Conservation (phyloP, 768 basidiomycete genomes). For the Trametes cubensis region DNA sequence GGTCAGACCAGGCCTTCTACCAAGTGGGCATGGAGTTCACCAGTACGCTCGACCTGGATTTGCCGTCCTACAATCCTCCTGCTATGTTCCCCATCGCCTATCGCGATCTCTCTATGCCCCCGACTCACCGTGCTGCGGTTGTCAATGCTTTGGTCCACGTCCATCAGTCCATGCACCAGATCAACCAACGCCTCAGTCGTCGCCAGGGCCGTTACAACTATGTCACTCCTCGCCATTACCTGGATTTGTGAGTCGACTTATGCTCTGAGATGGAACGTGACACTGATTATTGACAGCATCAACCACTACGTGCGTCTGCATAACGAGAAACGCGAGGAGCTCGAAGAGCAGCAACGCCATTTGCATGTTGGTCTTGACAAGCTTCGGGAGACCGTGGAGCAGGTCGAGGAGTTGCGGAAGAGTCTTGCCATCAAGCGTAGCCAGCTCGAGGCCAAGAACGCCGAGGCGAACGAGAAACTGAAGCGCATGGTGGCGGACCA, state of each 20-base stretch:
- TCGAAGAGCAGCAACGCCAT: conserved; percentile 98
- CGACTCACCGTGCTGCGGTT: conserved; percentile 85
- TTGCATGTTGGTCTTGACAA: conserved; percentile 98
- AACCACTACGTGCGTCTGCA: conserved; percentile 96
- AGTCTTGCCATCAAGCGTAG: conserved; percentile 93
- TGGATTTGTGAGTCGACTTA: conserved; percentile 84
- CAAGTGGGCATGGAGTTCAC: conserved; percentile 99
- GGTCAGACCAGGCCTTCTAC: conserved; percentile 98
- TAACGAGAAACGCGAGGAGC: conserved; percentile 93
- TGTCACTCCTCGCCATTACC: conserved; percentile 95
- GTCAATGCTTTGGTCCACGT: conserved; percentile 93
- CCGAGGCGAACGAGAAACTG: conserved; percentile 95
- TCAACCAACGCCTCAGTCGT: conserved; percentile 87
- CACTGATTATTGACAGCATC: conserved; percentile 57
- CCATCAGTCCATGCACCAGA: conserved; percentile 84
- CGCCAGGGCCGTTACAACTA: conserved; percentile 96
- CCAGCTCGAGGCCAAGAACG: conserved; percentile 90
- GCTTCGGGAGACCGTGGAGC: conserved; percentile 90
- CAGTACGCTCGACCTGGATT: conserved; percentile 87
- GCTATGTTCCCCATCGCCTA: conserved; percentile 88
- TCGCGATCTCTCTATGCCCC: conserved; percentile 82
- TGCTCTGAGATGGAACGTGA: background rate
- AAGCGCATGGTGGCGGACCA: conserved; percentile 98
- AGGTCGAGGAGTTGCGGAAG: conserved; percentile 94
- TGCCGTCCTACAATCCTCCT: conserved; percentile 79